Evolutionary conservation across 2,329 filamentous ascomycete species (phyloP), one percentile per base, ranked within the genome.

Genomic region (Colletotrichum liriopes): DNA sequence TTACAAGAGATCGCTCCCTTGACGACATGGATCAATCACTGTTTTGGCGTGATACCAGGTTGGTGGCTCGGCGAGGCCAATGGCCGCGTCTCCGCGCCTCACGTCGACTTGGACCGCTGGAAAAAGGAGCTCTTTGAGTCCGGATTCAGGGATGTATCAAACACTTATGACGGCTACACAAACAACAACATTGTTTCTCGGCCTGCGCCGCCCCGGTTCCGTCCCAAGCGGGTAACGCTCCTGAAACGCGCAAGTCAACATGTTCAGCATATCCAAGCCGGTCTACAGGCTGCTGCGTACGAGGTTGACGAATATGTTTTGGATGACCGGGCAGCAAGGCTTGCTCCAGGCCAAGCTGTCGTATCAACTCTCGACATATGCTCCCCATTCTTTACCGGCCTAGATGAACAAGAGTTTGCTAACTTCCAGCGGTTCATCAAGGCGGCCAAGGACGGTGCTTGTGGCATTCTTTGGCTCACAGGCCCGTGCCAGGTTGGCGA

Each of bases 11-110:
- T 80, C 2, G 67, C 66, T 43, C 73, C 76, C 0, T 12, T 70
- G 5, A 56, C 73, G 18, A 75, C 76, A 11, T 78, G 76, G 64
- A 72, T 77, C 32, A 80, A 79, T 58, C 78, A 75, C 67, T 75
- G 80, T 32, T 75, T 79, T 16, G 80, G 81, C 1, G 66, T 75
- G 0, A 72, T 80, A 11, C 71, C 77, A 0, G 79, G 77, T 6
- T 84, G 82, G 82, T 83, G 82, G 82, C 73, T 80, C 1, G 81
- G 81, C 4, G 71, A 66, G 9, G 74, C 76, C 0, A 79, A 82
- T 20, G 75, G 69, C 12, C 76, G 81, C 12, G 20, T 58, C 5
- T 66, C 76, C 5, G 74, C 76, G 54, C 80, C 81, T 2, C 77
- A 74, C 29, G 69, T 81, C 26, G 52, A 70, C 54, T 51, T 52